Percentiles rank a stretch among this genome's conserved stretches.
These are phyloP conservation scores for Xylariaceae sp. DNA, from an alignment of 2,329 filamentous ascomycete species.

Conservation along the genomic window DNA sequence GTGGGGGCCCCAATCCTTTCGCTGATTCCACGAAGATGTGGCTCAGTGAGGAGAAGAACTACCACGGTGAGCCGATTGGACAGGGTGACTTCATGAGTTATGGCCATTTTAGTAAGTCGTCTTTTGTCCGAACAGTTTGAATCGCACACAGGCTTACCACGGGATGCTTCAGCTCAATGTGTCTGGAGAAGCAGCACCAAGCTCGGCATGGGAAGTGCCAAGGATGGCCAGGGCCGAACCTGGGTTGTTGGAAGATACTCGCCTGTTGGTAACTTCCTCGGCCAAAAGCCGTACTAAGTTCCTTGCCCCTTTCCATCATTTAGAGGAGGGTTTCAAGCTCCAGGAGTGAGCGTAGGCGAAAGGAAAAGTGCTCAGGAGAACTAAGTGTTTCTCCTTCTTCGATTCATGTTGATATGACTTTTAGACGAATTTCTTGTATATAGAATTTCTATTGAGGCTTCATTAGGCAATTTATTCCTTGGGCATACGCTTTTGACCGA, in stretches of 20 bases:
- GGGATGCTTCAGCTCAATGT: slow-evolving; percentile 24
- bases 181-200: slow-evolving; percentile 30
- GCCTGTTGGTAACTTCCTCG: slow-evolving; percentile 24
- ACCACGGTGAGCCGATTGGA: slow-evolving; percentile 33
- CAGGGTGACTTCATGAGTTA: slow-evolving; percentile 33
- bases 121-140: neutral
- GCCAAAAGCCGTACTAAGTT: slow-evolving; percentile 27
- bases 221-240: slow-evolving; percentile 23
- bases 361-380: too few species aligned
- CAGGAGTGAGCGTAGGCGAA: too few species aligned
- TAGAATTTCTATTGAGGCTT: too few species aligned
- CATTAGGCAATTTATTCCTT: too few species aligned
- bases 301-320: neutral
- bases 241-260: slow-evolving; percentile 27
- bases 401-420: too few species aligned
- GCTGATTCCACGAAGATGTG: slow-evolving; percentile 30
- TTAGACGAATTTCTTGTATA: too few species aligned
- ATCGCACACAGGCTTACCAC: neutral
- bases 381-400: too few species aligned
- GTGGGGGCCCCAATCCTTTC: slow-evolving; percentile 20
- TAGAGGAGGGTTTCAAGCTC: too few species aligned
- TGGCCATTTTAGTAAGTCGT: slow-evolving; percentile 33
- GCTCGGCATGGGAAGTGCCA: slow-evolving; percentile 24
- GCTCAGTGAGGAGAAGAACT: slow-evolving; percentile 32
- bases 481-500: too few species aligned